These are phyloP conservation scores for Nicotiana attenuata DNA, from an alignment of 257 asterid species.

Conservation along the genomic window DNA sequence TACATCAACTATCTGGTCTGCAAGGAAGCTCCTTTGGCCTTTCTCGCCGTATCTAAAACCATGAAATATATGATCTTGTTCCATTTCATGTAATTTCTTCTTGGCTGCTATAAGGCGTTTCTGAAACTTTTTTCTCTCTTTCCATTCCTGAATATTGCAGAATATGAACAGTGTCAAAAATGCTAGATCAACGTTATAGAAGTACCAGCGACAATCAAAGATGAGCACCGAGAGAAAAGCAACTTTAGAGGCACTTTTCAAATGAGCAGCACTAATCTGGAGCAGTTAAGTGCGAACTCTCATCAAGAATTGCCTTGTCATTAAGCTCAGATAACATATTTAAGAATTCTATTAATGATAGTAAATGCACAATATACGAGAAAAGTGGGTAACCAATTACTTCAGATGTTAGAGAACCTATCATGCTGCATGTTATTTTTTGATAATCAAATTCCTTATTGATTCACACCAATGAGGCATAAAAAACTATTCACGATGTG, in stretches of 20 bases:
- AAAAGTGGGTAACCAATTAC: background rate
- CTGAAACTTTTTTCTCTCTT: slow-evolving; percentile 76
- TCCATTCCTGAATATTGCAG: slow-evolving; percentile 74
- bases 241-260: background rate
- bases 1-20: slow-evolving; percentile 65
- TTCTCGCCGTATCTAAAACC: slow-evolving; percentile 81
- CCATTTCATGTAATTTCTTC: slow-evolving; percentile 80
- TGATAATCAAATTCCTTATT: background rate
- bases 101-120: slow-evolving; percentile 79
- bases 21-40: slow-evolving; percentile 64
- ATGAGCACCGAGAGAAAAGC: background rate
- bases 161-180: slow-evolving; percentile 17
- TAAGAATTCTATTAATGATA: background rate
- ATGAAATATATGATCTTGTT: slow-evolving; percentile 76
- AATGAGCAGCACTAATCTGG: background rate
- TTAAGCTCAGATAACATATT: background rate
- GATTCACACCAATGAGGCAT: background rate
- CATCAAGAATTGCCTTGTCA: background rate
- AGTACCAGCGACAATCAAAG: background rate
- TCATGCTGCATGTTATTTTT: background rate
- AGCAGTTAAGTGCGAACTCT: background rate
- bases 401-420: background rate
- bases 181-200: slow-evolving; percentile 4
- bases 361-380: background rate
- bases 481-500: background rate